Evolutionary conservation across 306 rosid species (phyloP), one percentile per base, ranked within the genome.

Genomic region (Ziziphus jujuba): DNA sequence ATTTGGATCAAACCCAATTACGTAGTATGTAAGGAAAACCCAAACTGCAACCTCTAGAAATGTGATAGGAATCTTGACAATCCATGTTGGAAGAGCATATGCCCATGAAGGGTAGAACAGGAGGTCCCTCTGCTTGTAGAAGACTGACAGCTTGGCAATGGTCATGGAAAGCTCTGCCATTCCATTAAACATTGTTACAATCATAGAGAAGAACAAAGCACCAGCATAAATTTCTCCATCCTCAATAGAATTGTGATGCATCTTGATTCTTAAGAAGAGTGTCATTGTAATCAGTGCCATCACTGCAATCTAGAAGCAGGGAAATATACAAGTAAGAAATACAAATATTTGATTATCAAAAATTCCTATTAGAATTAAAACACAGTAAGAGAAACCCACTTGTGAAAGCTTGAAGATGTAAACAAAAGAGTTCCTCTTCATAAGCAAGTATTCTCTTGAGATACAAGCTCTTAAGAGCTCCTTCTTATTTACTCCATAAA

Each of bases 351-450:
- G 25, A 48, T 38, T 0, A 20, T 11, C 13, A 17, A 61, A 61
- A 4, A 21, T 20, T 5, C 12, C 17, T 1, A 25, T 14, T 2
- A 43, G n/a, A 61, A 16, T 17, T n/a, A 58, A 31, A 57, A 4
- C 5, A 15, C 22, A 16, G 7, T 8, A 0, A 38, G 21, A 2
- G 10, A 8, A 6, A 66, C 61, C 9, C 22, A 66, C 71, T 57
- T 89, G 96, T 0, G 64, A 76, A 8, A 88, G 61, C 82, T 89
- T 89, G 79, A 89, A 89, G 9, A 89, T 59, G 65, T 89, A 89
- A 17, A 89, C 76, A 25, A 87, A 85, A 2, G 92, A 81, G 77
- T 81, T 89, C 57, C 93, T 85, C 79, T 89, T 79, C 75, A 89
- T 84, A 28, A 89, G 73, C 6, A 89, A 56, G 82, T 76, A 82